phyloP scores from a whole-genome alignment of 352 stramenopile genomes.

The Phytophthora capsici region DNA sequence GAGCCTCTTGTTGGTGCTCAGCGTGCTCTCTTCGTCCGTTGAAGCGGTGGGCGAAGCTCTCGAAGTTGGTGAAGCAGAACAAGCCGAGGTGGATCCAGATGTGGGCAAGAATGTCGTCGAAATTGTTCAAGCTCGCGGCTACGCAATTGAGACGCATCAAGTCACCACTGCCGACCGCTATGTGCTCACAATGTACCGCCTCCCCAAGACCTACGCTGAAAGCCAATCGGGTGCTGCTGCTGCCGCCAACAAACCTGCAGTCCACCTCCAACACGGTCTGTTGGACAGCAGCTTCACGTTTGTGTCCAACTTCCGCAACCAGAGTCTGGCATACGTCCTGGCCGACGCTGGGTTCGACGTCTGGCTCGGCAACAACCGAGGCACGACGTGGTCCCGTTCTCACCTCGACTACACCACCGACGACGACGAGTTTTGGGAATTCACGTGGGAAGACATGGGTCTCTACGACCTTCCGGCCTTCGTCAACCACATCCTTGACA shows the following conservation, averaged over 20 bases:
- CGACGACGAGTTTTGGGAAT: conserved; percentile 60
- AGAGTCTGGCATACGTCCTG: conserved; percentile 61
- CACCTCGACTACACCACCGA: conserved; percentile 38
- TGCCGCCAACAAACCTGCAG: conserved; percentile 47
- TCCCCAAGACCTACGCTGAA: conserved; percentile 13
- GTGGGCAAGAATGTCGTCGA: conserved; percentile 31
- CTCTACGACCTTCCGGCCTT: conserved; percentile 43
- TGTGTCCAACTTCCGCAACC: conserved; percentile 59
- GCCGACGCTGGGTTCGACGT: conserved; percentile 64
- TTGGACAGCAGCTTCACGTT: conserved; percentile 66
- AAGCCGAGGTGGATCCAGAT: conserved; percentile 11
- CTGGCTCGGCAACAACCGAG: conserved; percentile 71
- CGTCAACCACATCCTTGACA: conserved; percentile 52
- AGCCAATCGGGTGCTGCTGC: conserved; percentile 13
- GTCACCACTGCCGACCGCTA: conserved; percentile 18
- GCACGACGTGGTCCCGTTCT: conserved; percentile 56
- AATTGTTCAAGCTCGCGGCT: conserved; percentile 47
- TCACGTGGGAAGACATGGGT: conserved; percentile 65
- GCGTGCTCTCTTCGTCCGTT: not conserved
- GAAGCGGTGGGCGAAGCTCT: conserved; percentile 5
- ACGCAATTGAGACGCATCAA: conserved; percentile 29
- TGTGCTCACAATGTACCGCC: conserved; percentile 19
- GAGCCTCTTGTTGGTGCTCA: conserved; percentile 4
- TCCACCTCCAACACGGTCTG: conserved; percentile 63
- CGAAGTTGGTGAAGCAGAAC: conserved; percentile 2